Evolutionary conservation across 2,329 filamentous ascomycete species (phyloP).

Genomic region (Phialemonium atrogriseum): DNA sequence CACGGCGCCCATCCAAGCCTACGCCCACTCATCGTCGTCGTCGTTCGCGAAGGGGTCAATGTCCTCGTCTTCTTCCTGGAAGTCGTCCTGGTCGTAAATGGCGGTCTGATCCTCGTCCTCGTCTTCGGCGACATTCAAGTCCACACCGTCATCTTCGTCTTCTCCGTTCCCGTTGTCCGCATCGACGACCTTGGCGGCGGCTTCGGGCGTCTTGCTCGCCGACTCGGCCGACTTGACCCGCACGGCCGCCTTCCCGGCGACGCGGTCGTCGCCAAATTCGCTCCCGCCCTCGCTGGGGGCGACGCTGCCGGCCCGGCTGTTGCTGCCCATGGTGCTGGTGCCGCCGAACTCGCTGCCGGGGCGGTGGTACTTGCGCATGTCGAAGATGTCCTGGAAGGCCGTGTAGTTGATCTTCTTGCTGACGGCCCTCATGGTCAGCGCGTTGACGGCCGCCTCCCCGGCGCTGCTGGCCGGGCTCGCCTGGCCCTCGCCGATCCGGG

Average conservation of each 20-base stretch:
- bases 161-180: conserved; percentile 3
- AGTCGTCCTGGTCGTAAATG: neutral
- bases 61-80: neutral
- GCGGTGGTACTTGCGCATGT: conserved; percentile 28
- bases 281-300: conserved; percentile 9
- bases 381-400: conserved; percentile 50
- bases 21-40: conserved; percentile 1
- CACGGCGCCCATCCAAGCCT: too few relatives aligned
- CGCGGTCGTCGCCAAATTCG: conserved; percentile 1
- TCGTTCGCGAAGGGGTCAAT: conserved; percentile 2
- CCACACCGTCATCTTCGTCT: too few relatives aligned
- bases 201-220: neutral
- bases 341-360: conserved; percentile 42
- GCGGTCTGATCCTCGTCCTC: neutral
- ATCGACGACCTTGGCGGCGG: neutral
- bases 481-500: conserved; percentile 57
- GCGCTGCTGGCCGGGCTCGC: conserved; percentile 58
- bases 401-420: conserved; percentile 72
- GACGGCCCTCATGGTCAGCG: conserved; percentile 59
- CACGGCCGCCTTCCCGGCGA: neutral
- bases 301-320: conserved; percentile 25
- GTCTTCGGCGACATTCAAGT: conserved; percentile 1
- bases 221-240: neutral
- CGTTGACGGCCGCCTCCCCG: conserved; percentile 60
- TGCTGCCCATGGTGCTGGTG: conserved; percentile 23